Evolutionary conservation across 2,329 filamentous ascomycete species (phyloP).

Genomic region (Colletotrichum limetticola): DNA sequence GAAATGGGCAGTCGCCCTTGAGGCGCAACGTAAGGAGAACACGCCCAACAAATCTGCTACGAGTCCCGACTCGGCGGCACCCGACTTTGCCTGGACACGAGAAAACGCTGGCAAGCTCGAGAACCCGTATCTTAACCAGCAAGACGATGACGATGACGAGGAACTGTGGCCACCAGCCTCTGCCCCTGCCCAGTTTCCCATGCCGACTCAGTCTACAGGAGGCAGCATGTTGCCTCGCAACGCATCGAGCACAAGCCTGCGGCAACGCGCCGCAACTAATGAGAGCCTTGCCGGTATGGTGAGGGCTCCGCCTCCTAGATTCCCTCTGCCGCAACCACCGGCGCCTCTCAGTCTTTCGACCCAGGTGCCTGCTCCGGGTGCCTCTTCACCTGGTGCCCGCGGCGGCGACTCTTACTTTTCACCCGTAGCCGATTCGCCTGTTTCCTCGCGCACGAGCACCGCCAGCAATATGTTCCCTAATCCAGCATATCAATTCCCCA

Average conservation of each 20-base stretch:
- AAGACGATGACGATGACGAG: slow-evolving; percentile 72
- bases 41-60: slow-evolving; percentile 56
- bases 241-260: slow-evolving; percentile 78
- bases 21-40: slow-evolving; percentile 77
- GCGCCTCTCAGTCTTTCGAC: slow-evolving; percentile 77
- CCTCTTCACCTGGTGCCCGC: slow-evolving; percentile 70
- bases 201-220: slow-evolving; percentile 45
- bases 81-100: slow-evolving; percentile 85
- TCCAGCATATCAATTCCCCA: slow-evolving; percentile 75
- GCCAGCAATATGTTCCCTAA: slow-evolving; percentile 77
- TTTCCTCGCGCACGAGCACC: slow-evolving; percentile 79
- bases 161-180: slow-evolving; percentile 53
- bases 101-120: slow-evolving; percentile 73
- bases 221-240: slow-evolving; percentile 67
- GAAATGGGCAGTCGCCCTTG: slow-evolving; percentile 87
- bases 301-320: slow-evolving; percentile 75
- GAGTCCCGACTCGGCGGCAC: slow-evolving; percentile 63
- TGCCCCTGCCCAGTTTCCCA: slow-evolving; percentile 49
- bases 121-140: slow-evolving; percentile 81
- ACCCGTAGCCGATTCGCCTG: slow-evolving; percentile 82
- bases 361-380: slow-evolving; percentile 49
- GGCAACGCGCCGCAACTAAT: slow-evolving; percentile 79
- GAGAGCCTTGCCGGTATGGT: slow-evolving; percentile 72
- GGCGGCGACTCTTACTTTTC: slow-evolving; percentile 93
- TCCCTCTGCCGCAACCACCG: slow-evolving; percentile 71